phyloP scores from a whole-genome alignment of 108 stramenopile genomes.

The Cyclotella cryptica region DNA sequence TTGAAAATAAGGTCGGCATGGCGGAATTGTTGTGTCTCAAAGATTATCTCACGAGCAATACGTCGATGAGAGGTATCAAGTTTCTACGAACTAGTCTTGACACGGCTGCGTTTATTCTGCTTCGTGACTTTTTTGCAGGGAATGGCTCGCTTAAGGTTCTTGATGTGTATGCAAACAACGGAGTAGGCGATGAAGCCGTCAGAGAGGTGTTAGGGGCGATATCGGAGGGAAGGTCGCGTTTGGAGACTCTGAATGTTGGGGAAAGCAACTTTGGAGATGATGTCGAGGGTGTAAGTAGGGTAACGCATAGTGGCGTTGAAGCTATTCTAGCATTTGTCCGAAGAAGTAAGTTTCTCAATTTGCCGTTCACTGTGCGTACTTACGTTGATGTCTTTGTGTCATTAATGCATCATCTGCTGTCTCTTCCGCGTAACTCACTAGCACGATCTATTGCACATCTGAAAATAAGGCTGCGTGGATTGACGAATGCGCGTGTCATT shows the following conservation, averaged over 20 bases:
- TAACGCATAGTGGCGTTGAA: conserved; percentile 29
- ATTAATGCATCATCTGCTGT: not conserved
- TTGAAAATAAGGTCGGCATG: conserved; percentile 34
- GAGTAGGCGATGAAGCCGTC: conserved; percentile 28
- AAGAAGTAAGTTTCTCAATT: conserved; percentile 9
- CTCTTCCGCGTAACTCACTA: not conserved
- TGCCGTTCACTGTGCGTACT: not conserved
- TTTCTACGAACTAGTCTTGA: conserved; percentile 29
- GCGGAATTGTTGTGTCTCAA: conserved; percentile 32
- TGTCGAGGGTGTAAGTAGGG: conserved; percentile 11
- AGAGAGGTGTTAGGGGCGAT: conserved; percentile 21
- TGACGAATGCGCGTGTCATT: conserved; percentile 27
- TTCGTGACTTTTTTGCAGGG: conserved; percentile 24
- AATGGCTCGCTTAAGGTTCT: conserved; percentile 32
- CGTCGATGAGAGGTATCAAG: conserved; percentile 38
- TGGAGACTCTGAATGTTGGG: conserved; percentile 39
- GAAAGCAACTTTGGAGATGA: conserved; percentile 25
- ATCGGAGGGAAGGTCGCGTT: conserved; percentile 10
- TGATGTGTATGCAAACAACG: conserved; percentile 23
- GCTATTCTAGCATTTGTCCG: conserved; percentile 25
- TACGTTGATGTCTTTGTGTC: not conserved
- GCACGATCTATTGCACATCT: conserved; percentile 28
- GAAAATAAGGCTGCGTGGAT: conserved; percentile 21
- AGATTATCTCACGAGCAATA: conserved; percentile 30
- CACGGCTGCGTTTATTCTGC: conserved; percentile 9